Percentiles rank a stretch among this genome's conserved stretches.
Evolutionary conservation across 1,284 basidiomycete species (phyloP).

Genomic region (Malassezia japonica): DNA sequence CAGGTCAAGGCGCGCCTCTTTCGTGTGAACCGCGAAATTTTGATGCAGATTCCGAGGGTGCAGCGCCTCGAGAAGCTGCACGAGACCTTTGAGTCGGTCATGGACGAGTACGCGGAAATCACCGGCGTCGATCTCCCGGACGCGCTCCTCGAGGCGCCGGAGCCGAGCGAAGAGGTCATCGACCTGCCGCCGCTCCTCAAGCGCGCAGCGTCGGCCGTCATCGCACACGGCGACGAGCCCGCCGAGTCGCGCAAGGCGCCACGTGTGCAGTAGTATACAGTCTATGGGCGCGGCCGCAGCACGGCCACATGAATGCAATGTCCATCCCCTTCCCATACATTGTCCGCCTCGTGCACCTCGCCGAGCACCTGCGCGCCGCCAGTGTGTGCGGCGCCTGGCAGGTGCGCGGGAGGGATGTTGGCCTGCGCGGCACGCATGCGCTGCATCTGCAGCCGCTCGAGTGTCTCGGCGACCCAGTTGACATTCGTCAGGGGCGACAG

Average conservation of each 20-base stretch:
- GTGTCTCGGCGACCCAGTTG: conserved; percentile 69
- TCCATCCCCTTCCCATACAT: conserved; percentile 16
- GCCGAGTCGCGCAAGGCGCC: conserved; percentile 22
- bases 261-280: conserved; percentile 15
- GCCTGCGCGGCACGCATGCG: neutral
- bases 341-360: neutral
- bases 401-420: neutral
- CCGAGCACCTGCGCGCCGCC: neutral
- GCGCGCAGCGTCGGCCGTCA: neutral
- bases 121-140: conserved; percentile 50
- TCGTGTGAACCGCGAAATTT: conserved; percentile 83
- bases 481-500: conserved; percentile 79
- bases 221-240: conserved; percentile 17
- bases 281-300: neutral
- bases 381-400: neutral
- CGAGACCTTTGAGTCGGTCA: conserved; percentile 81
- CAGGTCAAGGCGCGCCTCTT: conserved; percentile 70
- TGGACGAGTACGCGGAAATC: conserved; percentile 75
- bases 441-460: conserved; percentile 50
- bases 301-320: conserved; percentile 11
- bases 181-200: neutral
- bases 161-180: neutral
- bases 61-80: conserved; percentile 81
- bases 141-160: conserved; percentile 21
- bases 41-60: conserved; percentile 71